Base-by-base conservation (phyloP, 768 basidiomycete species). In the Dendrothele bispora region DNA sequence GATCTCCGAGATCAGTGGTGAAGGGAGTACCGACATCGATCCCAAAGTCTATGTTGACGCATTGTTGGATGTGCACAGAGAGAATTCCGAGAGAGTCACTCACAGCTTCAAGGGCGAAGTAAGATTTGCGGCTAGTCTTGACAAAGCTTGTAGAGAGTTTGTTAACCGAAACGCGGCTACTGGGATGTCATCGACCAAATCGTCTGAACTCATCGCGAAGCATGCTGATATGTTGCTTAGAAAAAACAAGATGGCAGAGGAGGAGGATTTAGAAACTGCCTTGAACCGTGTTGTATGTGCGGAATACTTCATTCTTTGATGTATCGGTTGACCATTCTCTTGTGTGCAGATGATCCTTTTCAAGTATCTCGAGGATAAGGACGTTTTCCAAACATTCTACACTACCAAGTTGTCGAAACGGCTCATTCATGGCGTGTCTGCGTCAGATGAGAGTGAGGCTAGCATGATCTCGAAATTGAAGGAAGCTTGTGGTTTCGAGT, bases 371-470 rank as follows among this genome's bases (percentile, higher is more conserved):
- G 92, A 95, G 63, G 95, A 98, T 75, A 97, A 97, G 73, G 95
- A 99, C 56, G 91, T 98, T 12, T 99, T 98, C 84, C 94, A 95
- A 62, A 90, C 89, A n/a, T 98, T 95, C 78, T 98, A 99, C 72
- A 89, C 88, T 17, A 95, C 91, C 54, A 95, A 92, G 66, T 70
- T 98, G 18, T 91, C 91, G 29, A 91, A 90, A 62, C 92, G 95
- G 50, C 83, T 99, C 20, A 92, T 99, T 56, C 85, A 91, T 56
- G 83, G 83, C 15, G 83, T 89, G 3, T 98, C 93, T 10, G 91
- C 92, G 5, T 98, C 95, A 2, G 95, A 98, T 57, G 95, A 99
- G 67, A 88, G 86, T 39, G 95, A 99, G 64, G 87, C 91, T 24
- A 94, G 87, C 66, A 99, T 99, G 95, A 97, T 98, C 57, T 88